These are phyloP conservation scores for Talaromyces sp. DNA, from an alignment of 2,329 filamentous ascomycete species.

Conservation along the genomic window DNA sequence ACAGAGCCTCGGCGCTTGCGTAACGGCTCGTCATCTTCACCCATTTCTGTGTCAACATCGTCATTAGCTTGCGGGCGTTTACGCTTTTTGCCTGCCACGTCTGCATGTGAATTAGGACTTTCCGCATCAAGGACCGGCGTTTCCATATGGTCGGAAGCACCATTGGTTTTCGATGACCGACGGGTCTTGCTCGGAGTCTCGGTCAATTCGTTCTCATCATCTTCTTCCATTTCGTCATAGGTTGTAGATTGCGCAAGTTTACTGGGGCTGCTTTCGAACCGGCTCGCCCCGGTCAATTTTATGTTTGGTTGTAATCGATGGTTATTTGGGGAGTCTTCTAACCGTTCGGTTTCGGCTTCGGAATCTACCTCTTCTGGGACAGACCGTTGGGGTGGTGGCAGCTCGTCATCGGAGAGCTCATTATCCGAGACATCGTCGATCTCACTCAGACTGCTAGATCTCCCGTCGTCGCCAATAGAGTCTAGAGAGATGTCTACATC, in stretches of 20 bases:
- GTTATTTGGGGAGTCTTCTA: constrained; percentile 81
- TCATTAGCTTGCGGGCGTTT: constrained; percentile 39
- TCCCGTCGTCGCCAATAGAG: constrained; percentile 58
- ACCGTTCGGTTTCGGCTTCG: constrained; percentile 89
- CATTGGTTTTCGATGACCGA: constrained; percentile 33
- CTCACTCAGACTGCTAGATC: constrained; percentile 90
- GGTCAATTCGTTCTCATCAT: constrained; percentile 46
- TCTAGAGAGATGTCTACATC: constrained; percentile 38
- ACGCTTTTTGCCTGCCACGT: constrained; percentile 39
- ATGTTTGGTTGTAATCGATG: constrained; percentile 59
- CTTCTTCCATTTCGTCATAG: constrained; percentile 49
- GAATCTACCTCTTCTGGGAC: constrained; percentile 64
- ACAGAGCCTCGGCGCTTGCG: constrained; percentile 43
- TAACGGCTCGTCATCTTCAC: constrained; percentile 40
- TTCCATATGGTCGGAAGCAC: constrained; percentile 18
- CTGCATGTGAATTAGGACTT: constrained; percentile 23
- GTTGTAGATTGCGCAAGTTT: constrained; percentile 64
- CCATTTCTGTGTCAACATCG: constrained; percentile 34
- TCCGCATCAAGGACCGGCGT: constrained; percentile 23
- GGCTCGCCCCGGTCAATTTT: constrained; percentile 55
- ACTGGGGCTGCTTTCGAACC: constrained; percentile 67
- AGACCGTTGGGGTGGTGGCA: constrained; percentile 44
- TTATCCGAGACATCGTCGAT: constrained; percentile 77
- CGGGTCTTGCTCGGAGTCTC: constrained; percentile 41
- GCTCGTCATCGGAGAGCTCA: constrained; percentile 55